A percentile compares a stretch with the other conserved stretches of the same genome.
Evolutionary conservation across 192 early-diverging fungal genomes (phyloP).

Genomic region (Lobosporangium transversale): DNA sequence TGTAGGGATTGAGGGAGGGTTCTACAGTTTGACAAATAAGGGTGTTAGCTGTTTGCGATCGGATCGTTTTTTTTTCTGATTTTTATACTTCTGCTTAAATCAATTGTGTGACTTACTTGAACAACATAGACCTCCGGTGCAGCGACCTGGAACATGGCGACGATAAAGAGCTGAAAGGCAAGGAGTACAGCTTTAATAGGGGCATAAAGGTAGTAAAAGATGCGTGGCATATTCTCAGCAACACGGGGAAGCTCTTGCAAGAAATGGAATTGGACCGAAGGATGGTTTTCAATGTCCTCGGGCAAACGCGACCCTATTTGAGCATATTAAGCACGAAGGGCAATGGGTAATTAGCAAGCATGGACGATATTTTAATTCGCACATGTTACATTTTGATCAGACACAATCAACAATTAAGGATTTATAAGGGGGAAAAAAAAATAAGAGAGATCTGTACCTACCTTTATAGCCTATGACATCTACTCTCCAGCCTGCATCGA

Average conservation of each 20-base stretch:
- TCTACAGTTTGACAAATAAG: slow-evolving; percentile 60
- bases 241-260: slow-evolving; percentile 61
- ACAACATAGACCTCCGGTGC: slow-evolving; percentile 76
- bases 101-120: slow-evolving; percentile 64
- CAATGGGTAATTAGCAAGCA: too few species aligned
- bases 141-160: slow-evolving; percentile 66
- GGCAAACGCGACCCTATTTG: slow-evolving; percentile 35
- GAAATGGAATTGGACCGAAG: slow-evolving; percentile 60
- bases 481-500: slow-evolving; percentile 72
- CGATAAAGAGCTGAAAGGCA: slow-evolving; percentile 66
- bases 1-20: slow-evolving; percentile 95
- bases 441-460: too few species aligned
- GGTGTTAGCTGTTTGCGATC: too few species aligned
- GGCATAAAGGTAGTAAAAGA: slow-evolving; percentile 73
- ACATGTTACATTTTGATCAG: too few species aligned
- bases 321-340: neutral
- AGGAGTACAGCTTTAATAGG: slow-evolving; percentile 74
- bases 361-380: too few species aligned
- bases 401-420: too few species aligned
- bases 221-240: slow-evolving; percentile 63
- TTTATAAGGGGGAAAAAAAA: too few species aligned
- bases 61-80: too few species aligned
- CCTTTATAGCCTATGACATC: slow-evolving; percentile 87
- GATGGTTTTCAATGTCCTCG: slow-evolving; percentile 49
- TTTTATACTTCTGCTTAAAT: too few species aligned